Percentiles rank a stretch among this genome's conserved stretches.
These are phyloP conservation scores for Nicotiana undulata DNA, from an alignment of 257 asterid species.

Conservation along the genomic window DNA sequence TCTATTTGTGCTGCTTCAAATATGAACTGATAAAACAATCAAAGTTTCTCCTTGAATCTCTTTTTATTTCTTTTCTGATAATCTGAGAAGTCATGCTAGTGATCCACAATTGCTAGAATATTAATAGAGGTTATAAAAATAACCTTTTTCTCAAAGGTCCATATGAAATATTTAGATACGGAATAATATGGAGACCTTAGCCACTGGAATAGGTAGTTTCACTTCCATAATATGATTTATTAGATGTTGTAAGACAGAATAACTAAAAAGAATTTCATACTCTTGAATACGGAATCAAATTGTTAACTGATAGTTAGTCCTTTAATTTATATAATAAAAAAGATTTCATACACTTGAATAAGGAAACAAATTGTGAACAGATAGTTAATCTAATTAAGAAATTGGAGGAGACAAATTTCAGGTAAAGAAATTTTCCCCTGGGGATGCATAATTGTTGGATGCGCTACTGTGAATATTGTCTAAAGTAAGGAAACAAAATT, in stretches of 20 bases:
- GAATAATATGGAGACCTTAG: background rate
- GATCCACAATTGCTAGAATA: background rate
- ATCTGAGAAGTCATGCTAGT: background rate
- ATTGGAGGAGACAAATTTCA: no score
- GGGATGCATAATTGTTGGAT: no score
- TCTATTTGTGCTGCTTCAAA: background rate
- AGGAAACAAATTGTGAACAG: no score
- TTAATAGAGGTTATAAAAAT: background rate
- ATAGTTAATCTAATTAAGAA: no score
- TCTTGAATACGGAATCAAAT: no score
- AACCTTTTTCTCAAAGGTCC: background rate
- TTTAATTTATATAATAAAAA: no score
- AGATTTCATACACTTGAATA: no score
- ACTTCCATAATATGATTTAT: background rate
- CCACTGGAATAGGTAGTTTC: background rate
- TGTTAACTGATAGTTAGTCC: no score
- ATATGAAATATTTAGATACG: background rate
- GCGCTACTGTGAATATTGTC: no score
- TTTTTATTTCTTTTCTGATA: background rate
- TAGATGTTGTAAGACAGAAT: conserved; percentile 4
- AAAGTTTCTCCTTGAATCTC: background rate
- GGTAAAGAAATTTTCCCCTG: no score
- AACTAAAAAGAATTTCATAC: no score
- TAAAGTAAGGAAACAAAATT: no score
- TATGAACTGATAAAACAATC: background rate